Conservation (phyloP, 2,329 filamentous ascomycete genomes). For the Aspergillus sp. region DNA sequence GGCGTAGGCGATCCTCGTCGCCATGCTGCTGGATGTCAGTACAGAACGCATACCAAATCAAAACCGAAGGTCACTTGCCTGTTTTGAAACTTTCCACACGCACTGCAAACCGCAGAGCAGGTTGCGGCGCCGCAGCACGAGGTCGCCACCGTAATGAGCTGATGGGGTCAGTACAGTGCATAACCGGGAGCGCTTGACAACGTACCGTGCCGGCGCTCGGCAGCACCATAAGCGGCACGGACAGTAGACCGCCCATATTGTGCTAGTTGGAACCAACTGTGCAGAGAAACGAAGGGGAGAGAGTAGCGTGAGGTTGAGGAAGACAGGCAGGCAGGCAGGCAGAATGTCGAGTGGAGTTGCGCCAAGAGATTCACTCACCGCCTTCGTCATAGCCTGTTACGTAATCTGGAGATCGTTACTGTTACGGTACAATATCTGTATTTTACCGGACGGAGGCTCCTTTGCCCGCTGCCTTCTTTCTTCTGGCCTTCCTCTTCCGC, state of each 20-base stretch:
- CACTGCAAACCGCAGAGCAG: slow-evolving; percentile 89
- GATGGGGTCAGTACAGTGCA: slow-evolving; percentile 12
- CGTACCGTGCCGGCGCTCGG: slow-evolving; percentile 79
- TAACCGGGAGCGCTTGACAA: slow-evolving; percentile 13
- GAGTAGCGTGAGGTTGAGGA: neutral
- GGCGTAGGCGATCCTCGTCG: slow-evolving; percentile 92
- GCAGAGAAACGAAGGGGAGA: neutral
- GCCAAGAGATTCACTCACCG: too few species aligned
- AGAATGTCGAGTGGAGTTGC: too few species aligned
- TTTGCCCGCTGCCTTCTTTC: too few species aligned
- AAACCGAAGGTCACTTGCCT: slow-evolving; percentile 47
- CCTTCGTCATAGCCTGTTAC: neutral
- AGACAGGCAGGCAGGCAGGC: too few species aligned
- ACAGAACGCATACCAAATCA: neutral
- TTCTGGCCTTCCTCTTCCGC: neutral
- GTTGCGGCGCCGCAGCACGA: slow-evolving; percentile 96
- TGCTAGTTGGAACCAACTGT: neutral
- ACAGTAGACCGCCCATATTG: slow-evolving; percentile 82
- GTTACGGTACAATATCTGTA: neutral
- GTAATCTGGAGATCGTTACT: neutral
- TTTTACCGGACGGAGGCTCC: too few species aligned
- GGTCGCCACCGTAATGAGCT: slow-evolving; percentile 69
- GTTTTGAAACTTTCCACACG: slow-evolving; percentile 94
- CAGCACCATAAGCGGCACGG: slow-evolving; percentile 77
- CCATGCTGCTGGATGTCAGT: slow-evolving; percentile 56